Evolutionary conservation across 2,329 filamentous ascomycete genomes (phyloP).

Genomic region (Coniochaeta hoffmannii): DNA sequence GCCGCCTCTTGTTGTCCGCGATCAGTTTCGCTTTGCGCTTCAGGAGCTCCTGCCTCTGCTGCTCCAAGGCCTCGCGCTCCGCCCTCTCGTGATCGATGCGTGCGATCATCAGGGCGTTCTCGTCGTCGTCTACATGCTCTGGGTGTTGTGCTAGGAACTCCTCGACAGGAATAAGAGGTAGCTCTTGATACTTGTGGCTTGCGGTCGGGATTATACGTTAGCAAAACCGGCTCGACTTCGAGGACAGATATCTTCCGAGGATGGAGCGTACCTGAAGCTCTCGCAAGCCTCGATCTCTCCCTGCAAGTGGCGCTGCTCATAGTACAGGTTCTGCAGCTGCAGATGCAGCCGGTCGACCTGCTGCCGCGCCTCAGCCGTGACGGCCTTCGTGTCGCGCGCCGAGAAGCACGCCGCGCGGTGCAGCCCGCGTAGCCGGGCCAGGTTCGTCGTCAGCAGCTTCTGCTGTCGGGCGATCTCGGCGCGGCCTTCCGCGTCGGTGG

Average conservation of each 20-base stretch:
- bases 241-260: no score
- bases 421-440: conserved; percentile 72
- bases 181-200: conserved; percentile 82
- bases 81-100: conserved; percentile 85
- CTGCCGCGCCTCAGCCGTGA: conserved; percentile 79
- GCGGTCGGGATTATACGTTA: background rate
- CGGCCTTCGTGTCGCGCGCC: conserved; percentile 77
- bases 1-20: conserved; percentile 78
- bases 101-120: conserved; percentile 79
- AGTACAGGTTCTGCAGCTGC: conserved; percentile 91
- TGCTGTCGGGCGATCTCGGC: conserved; percentile 65
- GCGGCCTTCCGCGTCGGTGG: conserved; percentile 38
- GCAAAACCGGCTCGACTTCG: background rate
- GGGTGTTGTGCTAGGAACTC: conserved; percentile 74
- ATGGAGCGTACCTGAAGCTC: conserved; percentile 69
- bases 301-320: conserved; percentile 85
- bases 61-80: conserved; percentile 78
- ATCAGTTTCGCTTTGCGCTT: conserved; percentile 58
- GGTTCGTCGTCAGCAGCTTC: conserved; percentile 70
- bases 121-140: conserved; percentile 62
- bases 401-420: conserved; percentile 76
- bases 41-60: conserved; percentile 69
- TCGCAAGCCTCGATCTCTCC: conserved; percentile 89
- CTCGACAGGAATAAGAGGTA: conserved; percentile 77
- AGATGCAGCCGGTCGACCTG: conserved; percentile 89